Evolutionary conservation across 2,329 filamentous ascomycete genomes (phyloP).

Genomic region (Sporothrix mexicana): DNA sequence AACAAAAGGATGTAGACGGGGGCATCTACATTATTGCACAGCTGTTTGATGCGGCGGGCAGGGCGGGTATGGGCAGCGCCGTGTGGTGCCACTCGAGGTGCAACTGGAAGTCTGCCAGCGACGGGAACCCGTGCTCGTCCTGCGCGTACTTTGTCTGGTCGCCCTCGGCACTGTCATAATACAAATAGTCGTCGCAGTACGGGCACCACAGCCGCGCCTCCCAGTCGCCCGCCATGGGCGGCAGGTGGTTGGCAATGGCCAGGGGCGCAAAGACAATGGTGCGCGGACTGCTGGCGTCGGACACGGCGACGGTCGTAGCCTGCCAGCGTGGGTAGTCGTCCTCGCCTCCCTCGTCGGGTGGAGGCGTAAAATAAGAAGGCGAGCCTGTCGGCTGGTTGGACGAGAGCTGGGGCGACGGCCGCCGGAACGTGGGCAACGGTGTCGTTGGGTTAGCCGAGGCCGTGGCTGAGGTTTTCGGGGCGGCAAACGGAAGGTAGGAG

Average conservation of each 20-base stretch:
- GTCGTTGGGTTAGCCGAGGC: background rate
- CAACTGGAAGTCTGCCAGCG: conserved; percentile 56
- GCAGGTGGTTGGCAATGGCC: conserved; percentile 63
- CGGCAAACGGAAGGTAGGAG: background rate
- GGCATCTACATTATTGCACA: conserved; percentile 48
- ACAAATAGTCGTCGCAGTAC: conserved; percentile 61
- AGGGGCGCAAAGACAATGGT: conserved; percentile 62
- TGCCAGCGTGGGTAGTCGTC: conserved; percentile 56
- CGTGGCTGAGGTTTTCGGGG: background rate
- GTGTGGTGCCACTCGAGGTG: conserved; percentile 65
- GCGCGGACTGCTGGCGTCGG: conserved; percentile 52
- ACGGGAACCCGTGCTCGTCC: conserved; percentile 56
- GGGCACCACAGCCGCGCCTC: conserved; percentile 59
- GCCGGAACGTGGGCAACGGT: background rate
- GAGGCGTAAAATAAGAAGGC: conserved; percentile 26
- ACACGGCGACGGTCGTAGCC: conserved; percentile 52
- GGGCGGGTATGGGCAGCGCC: conserved; percentile 48
- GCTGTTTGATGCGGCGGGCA: conserved; percentile 44
- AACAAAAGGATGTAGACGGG: too few relatives aligned
- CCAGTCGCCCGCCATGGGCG: conserved; percentile 58
- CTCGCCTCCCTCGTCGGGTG: conserved; percentile 33
- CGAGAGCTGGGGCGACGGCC: conserved; percentile 9
- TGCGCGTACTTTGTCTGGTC: conserved; percentile 55
- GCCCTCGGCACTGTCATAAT: conserved; percentile 58
- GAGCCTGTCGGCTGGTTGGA: background rate